Base-by-base conservation (phyloP, 805 yeast genomes). In the Starmerella vaccinii region DNA sequence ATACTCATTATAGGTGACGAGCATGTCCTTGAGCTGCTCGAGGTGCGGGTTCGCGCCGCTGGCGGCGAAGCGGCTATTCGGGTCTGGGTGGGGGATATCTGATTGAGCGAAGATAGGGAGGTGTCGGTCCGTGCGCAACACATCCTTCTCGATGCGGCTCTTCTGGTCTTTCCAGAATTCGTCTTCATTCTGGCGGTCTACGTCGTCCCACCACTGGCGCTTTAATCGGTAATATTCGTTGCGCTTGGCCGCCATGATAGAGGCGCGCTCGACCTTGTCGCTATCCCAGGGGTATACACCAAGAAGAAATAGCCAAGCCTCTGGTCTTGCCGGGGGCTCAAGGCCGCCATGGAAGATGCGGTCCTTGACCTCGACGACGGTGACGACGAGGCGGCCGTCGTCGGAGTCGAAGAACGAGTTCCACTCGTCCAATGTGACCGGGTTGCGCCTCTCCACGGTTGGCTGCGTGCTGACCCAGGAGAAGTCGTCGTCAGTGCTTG, bases 271-370 rank as follows among this genome's bases (percentile, higher is more conserved):
- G 42, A 76, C 76, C 4, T 55, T 59, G 4, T 87, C 78, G 2
- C 94, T 78, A 56, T 82, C 88, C 97, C 97, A 92, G 0, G 95
- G 90, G 63, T 73, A 87, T 2, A 90, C 86, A 0, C 78, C 88
- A 13, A 92, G 71, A 47, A 92, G 64, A 62, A 88, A 90, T 18
- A 81, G 72, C 97, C 98, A 92, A 0, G 85, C 95, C 49, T 82
- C 82, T 8, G 70, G 70, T 54, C 97, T 71, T 1, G 81, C 74
- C 5, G 72, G 68, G 1, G 76, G 74, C 24, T 70, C 72, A 4
- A 89, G 67, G 0, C 97, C 96, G 2, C 96, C 95, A 67, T 92
- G 97, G 68, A 92, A 92, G 1, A 92, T 77, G 23, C 87, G 72
- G 49, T 79, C 84, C 62, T 84, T 81, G 10, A 90, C 82, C 62